Percentiles rank a stretch among this genome's conserved stretches.
These are phyloP conservation scores for Psophocarpus tetragonolobus DNA, from an alignment of 306 rosid genomes.

Conservation along the genomic window DNA sequence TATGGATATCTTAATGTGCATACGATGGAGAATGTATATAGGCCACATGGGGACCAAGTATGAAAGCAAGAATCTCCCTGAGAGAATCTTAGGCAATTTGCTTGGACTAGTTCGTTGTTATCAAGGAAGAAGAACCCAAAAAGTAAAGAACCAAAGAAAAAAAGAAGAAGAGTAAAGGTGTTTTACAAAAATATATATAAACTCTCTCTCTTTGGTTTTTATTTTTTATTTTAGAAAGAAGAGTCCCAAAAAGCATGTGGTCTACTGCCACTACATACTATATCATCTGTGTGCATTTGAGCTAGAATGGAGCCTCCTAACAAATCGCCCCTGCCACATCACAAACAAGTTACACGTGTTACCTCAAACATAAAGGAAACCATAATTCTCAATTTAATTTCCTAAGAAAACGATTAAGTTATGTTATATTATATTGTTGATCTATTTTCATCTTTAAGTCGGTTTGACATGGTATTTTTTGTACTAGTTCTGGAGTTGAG, in stretches of 20 bases:
- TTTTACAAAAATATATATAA: constrained; percentile 9
- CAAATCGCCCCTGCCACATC: constrained; percentile 81
- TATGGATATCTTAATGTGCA: background rate
- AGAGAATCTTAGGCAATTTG: constrained; percentile 20
- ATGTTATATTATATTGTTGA: background rate
- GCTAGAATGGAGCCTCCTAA: constrained; percentile 70
- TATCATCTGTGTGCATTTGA: constrained; percentile 40
- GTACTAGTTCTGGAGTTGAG: background rate
- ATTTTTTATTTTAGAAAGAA: background rate
- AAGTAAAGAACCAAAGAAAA: constrained; percentile 4
- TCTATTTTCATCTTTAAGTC: background rate
- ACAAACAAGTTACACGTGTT: constrained; percentile 31
- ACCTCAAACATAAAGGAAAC: constrained; percentile 25
- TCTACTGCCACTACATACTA: constrained; percentile 17
- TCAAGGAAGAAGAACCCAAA: constrained; percentile 27
- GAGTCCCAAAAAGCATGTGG: constrained; percentile 2
- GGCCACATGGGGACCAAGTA: constrained; percentile 14
- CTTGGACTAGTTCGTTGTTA: background rate
- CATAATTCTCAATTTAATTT: constrained; percentile 17
- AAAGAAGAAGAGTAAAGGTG: background rate
- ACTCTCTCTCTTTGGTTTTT: background rate
- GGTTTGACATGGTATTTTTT: background rate
- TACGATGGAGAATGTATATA: background rate
- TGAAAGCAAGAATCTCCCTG: constrained; percentile 7
- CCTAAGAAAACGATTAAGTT: background rate